Percentiles rank a stretch among this genome's conserved stretches.
Conservation (phyloP, 257 asterid genomes). For the Solanum microdontum region DNA sequence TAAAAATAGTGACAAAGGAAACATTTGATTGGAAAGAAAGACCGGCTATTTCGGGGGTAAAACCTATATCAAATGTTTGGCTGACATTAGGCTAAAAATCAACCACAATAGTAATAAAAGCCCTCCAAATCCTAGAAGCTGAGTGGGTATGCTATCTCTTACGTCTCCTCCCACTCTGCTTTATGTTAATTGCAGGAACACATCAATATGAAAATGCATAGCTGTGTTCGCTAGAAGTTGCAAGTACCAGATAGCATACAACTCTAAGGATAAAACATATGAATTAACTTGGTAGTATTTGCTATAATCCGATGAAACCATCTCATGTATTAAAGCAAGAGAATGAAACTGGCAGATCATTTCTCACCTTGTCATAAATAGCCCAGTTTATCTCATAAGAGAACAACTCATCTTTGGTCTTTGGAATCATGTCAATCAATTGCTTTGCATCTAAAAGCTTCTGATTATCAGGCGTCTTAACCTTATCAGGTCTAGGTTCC, state of each 20-base stretch:
- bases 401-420: conserved; percentile 91
- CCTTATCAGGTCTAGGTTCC: conserved; percentile 31
- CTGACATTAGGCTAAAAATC: not conserved
- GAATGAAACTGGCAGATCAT: not conserved
- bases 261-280: not conserved
- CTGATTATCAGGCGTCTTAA: conserved; percentile 57
- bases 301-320: not conserved
- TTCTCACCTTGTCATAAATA: conserved; percentile 71
- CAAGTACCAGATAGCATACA: not conserved
- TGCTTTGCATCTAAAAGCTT: conserved; percentile 90
- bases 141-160: not conserved
- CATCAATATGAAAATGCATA: not conserved
- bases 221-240: not conserved
- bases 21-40: not conserved
- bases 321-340: not conserved
- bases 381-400: conserved; percentile 85
- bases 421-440: conserved; percentile 92
- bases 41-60: not conserved
- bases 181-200: not conserved
- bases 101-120: not conserved
- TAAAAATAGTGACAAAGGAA: not conserved
- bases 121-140: not conserved
- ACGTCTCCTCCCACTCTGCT: not conserved
- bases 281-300: not conserved
- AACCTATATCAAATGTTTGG: not conserved